Percentiles rank a stretch among this genome's conserved stretches.
phyloP scores from a whole-genome alignment of 257 asterid species.

The Hygrophila difformis region DNA sequence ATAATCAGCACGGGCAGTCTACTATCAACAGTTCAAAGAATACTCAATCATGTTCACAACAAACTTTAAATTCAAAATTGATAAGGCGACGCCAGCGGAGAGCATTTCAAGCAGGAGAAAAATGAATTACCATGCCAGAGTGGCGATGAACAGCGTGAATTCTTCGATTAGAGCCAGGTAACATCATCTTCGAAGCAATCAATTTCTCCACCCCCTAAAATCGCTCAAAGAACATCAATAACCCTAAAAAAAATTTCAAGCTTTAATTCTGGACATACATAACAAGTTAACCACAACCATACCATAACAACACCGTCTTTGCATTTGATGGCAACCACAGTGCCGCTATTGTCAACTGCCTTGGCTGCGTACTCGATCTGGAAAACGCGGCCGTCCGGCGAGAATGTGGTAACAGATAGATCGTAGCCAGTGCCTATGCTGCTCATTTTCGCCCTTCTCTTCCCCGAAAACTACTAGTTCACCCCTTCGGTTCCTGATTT shows the following conservation, averaged over 20 bases:
- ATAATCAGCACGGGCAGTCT: not conserved
- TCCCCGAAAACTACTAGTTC: not conserved
- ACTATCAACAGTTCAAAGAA: too few relatives aligned
- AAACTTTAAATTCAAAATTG: too few relatives aligned
- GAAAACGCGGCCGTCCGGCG: constrained; percentile 94
- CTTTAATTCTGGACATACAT: not conserved
- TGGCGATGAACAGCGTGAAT: constrained; percentile 88
- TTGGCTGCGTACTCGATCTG: constrained; percentile 98
- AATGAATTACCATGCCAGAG: constrained; percentile 61
- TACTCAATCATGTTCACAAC: too few relatives aligned
- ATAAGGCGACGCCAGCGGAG: too few relatives aligned
- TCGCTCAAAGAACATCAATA: not conserved
- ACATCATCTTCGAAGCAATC: constrained; percentile 88
- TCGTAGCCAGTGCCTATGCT: constrained; percentile 96
- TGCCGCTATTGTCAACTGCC: constrained; percentile 92
- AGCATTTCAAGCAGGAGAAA: too few relatives aligned
- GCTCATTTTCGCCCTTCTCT: constrained; percentile 38
- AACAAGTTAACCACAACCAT: too few relatives aligned
- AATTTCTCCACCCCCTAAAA: constrained; percentile 85
- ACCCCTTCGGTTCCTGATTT: too few relatives aligned
- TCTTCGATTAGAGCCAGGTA: constrained; percentile 83
- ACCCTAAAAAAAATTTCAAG: not conserved
- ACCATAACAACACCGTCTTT: constrained; percentile 90
- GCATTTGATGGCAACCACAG: constrained; percentile 88
- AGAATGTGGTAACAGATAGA: constrained; percentile 89